A percentile compares a stretch with the other conserved stretches of the same genome.
Evolutionary conservation across 768 basidiomycete genomes (phyloP).

Genomic region (Xerocomellus dryophilus): DNA sequence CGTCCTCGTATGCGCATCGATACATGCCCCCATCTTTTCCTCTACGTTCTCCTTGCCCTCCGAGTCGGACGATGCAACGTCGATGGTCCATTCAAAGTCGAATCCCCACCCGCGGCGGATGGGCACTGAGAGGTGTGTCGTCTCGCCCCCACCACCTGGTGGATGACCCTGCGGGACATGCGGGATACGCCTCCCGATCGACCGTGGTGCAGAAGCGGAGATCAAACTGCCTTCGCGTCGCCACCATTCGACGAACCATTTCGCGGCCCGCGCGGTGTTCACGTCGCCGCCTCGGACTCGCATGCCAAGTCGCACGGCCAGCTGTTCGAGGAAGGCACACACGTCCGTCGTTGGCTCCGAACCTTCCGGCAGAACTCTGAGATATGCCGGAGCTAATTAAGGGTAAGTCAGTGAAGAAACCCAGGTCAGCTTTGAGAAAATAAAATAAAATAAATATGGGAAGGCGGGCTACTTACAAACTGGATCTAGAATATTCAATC

Average conservation of each 20-base stretch:
- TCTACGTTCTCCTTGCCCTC: constrained; percentile 40
- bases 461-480: constrained; percentile 45
- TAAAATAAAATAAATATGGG: constrained; percentile 5
- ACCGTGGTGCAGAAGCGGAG: constrained; percentile 42
- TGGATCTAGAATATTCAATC: constrained; percentile 76
- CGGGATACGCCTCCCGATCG: constrained; percentile 3
- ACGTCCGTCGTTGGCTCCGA: constrained; percentile 59
- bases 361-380: constrained; percentile 54
- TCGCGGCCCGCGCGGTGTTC: constrained; percentile 69
- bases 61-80: constrained; percentile 4
- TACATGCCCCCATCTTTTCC: constrained; percentile 67
- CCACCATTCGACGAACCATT: constrained; percentile 87
- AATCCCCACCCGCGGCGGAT: constrained; percentile 76
- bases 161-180: background rate
- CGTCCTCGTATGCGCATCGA: constrained; percentile 49
- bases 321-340: constrained; percentile 59
- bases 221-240: constrained; percentile 67
- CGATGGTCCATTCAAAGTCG: constrained; percentile 69
- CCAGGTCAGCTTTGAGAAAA: background rate
- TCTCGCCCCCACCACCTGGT: background rate
- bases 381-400: constrained; percentile 64
- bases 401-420: background rate
- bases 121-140: background rate
- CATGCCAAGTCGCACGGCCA: constrained; percentile 81
- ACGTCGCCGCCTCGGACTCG: constrained; percentile 70